A percentile compares a stretch with the other conserved stretches of the same genome.
Conservation (phyloP, 768 basidiomycete genomes). For the Cystobasidium ongulense region DNA sequence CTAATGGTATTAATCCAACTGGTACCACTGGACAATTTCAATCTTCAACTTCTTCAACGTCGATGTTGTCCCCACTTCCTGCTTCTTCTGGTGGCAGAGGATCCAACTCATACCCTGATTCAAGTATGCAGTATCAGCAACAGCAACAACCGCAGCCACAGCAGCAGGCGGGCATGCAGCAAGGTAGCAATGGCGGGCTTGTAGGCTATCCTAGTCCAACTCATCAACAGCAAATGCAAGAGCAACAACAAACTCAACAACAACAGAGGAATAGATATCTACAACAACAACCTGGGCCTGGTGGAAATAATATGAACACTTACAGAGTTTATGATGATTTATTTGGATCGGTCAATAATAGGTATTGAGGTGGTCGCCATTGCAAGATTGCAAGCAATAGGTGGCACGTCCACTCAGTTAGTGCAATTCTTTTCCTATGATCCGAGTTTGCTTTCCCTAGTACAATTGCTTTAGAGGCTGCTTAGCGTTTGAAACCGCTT, state of each 20-base stretch:
- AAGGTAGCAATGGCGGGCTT: not conserved
- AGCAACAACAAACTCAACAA: conserved; percentile 5
- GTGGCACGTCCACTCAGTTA: no score
- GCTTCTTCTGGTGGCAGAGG: not conserved
- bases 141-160: conserved; percentile 2
- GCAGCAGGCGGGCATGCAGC: not conserved
- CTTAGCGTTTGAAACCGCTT: no score
- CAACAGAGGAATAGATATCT: not conserved
- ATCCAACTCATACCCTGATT: not conserved
- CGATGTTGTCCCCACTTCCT: not conserved
- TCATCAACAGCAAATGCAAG: not conserved
- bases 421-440: no score
- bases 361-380: no score
- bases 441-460: no score
- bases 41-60: no score
- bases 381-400: no score
- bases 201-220: not conserved
- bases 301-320: not conserved
- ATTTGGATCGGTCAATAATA: conserved; percentile 6
- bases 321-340: conserved; percentile 26
- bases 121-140: not conserved
- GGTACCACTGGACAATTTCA: not conserved
- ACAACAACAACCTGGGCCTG: not conserved
- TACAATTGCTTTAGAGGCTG: no score
- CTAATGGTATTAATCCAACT: not conserved